phyloP scores from a whole-genome alignment of 176 grass and related monocot species.

The Avena sativa region DNA sequence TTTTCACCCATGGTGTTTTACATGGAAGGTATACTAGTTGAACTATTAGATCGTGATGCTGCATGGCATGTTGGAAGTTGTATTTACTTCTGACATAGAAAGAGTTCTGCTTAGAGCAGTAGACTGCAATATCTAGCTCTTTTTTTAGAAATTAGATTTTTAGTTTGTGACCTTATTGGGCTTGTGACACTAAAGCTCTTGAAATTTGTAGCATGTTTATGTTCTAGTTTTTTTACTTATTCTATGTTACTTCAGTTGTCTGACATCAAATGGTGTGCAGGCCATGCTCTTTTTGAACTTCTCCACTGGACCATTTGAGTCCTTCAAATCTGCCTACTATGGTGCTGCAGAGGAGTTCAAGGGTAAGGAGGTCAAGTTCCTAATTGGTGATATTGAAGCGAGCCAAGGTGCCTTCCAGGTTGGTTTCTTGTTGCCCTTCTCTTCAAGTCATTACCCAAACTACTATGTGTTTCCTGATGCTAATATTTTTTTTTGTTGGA shows the following conservation, averaged over 20 bases:
- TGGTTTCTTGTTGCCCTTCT: conserved; percentile 26
- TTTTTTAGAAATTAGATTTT: neutral
- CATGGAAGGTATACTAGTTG: neutral
- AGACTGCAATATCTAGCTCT: neutral
- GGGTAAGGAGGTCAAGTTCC: conserved; percentile 78
- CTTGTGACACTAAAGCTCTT: neutral
- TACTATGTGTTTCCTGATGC: neutral
- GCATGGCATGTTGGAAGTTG: neutral
- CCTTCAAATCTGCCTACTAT: conserved; percentile 70
- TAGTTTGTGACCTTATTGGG: neutral
- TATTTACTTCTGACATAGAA: neutral
- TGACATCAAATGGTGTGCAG: conserved; percentile 48
- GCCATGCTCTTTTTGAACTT: conserved; percentile 93
- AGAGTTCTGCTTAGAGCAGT: neutral
- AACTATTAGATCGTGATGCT: neutral
- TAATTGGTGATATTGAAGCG: conserved; percentile 85
- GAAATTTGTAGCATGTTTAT: neutral
- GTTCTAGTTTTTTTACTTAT: conserved; percentile 8
- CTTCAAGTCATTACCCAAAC: neutral
- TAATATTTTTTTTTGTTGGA: conserved; percentile 37
- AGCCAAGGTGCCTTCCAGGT: conserved; percentile 92
- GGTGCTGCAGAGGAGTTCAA: conserved; percentile 69
- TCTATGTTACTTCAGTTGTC: conserved; percentile 1
- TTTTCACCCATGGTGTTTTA: neutral
- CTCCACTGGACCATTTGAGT: conserved; percentile 62